Evolutionary conservation across 2,329 filamentous ascomycete species (phyloP).

Genomic region (Exophiala mesophila): DNA sequence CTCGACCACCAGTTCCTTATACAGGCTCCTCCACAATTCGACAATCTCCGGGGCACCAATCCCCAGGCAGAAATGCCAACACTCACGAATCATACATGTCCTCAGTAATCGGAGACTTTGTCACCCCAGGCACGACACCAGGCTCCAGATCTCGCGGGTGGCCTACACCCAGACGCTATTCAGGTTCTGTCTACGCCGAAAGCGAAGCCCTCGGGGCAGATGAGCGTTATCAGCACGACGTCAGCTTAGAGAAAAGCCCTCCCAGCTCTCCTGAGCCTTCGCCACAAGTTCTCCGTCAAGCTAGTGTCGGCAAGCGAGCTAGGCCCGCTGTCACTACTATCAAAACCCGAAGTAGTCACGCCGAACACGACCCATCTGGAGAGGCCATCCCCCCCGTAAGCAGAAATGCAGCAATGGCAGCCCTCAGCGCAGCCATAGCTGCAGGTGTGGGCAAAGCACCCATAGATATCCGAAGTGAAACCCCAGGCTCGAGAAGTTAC

Average conservation of each 20-base stretch:
- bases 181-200: conserved; percentile 21
- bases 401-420: conserved; percentile 20
- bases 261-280: conserved; percentile 12
- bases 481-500: conserved; percentile 15
- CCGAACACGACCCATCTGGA: conserved; percentile 24
- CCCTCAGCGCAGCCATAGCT: conserved; percentile 22
- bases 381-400: conserved; percentile 6
- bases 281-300: conserved; percentile 35
- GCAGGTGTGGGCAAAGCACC: conserved; percentile 14
- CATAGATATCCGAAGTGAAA: conserved; percentile 4
- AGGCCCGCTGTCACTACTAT: conserved; percentile 41
- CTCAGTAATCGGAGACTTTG: conserved; percentile 19
- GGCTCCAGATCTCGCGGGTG: conserved; percentile 16
- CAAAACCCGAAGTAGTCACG: conserved; percentile 25
- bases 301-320: conserved; percentile 40
- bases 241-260: conserved; percentile 4
- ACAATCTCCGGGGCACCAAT: conserved; percentile 4
- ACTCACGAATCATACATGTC: conserved; percentile 22
- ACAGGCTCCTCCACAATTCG: conserved; percentile 9
- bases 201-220: conserved; percentile 18
- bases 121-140: conserved; percentile 16
- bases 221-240: conserved; percentile 9
- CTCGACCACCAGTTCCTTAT: conserved; percentile 15
- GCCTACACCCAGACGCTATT: conserved; percentile 17
- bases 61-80: conserved; percentile 15